Evolutionary conservation across 2,329 filamentous ascomycete genomes (phyloP).

Genomic region (Zymoseptoria passerinii): DNA sequence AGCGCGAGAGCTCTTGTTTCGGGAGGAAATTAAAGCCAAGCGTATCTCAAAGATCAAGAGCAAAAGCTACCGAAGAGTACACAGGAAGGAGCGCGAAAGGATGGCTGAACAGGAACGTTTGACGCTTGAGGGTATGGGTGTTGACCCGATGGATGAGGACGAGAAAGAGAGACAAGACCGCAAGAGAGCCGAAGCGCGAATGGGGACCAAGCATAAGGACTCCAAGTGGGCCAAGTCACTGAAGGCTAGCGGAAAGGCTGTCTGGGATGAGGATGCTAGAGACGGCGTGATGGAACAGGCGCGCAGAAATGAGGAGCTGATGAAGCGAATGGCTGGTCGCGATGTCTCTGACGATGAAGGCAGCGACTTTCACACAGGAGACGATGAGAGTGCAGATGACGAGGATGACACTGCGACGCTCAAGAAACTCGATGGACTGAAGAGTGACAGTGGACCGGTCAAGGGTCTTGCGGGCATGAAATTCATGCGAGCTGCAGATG

Average conservation of each 20-base stretch:
- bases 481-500: conserved; percentile 90
- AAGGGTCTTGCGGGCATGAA: conserved; percentile 69
- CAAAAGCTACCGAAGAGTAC: conserved; percentile 85
- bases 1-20: conserved; percentile 75
- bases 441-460: conserved; percentile 36
- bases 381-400: conserved; percentile 49
- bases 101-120: conserved; percentile 50
- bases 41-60: conserved; percentile 99
- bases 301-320: conserved; percentile 70
- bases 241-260: conserved; percentile 67
- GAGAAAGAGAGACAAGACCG: conserved; percentile 62
- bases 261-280: conserved; percentile 83
- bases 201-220: conserved; percentile 75
- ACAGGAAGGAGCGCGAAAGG: conserved; percentile 67
- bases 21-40: conserved; percentile 80
- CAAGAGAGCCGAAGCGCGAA: conserved; percentile 70
- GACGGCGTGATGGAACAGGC: conserved; percentile 73
- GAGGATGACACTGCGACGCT: conserved; percentile 45
- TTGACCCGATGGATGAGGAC: conserved; percentile 52
- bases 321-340: conserved; percentile 69
- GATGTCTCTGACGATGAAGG: conserved; percentile 42
- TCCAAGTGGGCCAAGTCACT: conserved; percentile 88
- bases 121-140: conserved; percentile 47
- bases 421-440: conserved; percentile 37
- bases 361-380: conserved; percentile 45